A percentile compares a stretch with the other conserved stretches of the same genome.
phyloP scores from a whole-genome alignment of 768 basidiomycete species.

The Pisolithus orientalis region DNA sequence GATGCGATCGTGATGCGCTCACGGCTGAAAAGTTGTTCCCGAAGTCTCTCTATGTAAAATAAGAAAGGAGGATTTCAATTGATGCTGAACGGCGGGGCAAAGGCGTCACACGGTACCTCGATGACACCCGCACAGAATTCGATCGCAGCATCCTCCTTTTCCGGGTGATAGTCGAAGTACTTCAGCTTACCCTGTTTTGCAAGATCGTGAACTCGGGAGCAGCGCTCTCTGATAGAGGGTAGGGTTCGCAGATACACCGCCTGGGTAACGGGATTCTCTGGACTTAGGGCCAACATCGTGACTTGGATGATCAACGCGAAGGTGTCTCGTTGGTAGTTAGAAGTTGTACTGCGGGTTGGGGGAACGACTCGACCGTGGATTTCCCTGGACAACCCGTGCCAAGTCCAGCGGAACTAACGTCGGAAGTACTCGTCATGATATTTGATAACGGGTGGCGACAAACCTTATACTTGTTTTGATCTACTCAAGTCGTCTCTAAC shows the following conservation, averaged over 20 bases:
- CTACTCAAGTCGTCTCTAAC: neutral
- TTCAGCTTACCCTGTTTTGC: conserved; percentile 69
- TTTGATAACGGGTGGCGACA: too few species aligned
- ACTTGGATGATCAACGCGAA: neutral
- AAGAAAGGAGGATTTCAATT: conserved; percentile 7
- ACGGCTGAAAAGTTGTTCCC: conserved; percentile 60
- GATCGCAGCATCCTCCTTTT: conserved; percentile 62
- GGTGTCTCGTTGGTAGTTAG: neutral
- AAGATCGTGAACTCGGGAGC: conserved; percentile 68
- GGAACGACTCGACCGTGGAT: too few species aligned
- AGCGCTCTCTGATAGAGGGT: conserved; percentile 86
- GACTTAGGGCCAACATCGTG: conserved; percentile 3
- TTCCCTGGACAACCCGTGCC: too few species aligned
- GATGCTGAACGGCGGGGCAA: neutral
- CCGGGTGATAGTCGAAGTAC: conserved; percentile 83
- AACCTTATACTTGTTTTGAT: too few species aligned
- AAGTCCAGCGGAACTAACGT: too few species aligned
- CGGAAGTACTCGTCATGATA: too few species aligned
- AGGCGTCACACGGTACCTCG: conserved; percentile 42
- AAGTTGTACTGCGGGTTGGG: neutral
- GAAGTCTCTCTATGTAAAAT: conserved; percentile 62
- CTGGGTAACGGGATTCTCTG: conserved; percentile 10
- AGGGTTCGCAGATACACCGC: conserved; percentile 77
- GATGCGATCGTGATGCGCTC: conserved; percentile 19
- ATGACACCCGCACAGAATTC: conserved; percentile 75